These are phyloP conservation scores for Sphaerulina musiva DNA, from an alignment of 2,329 filamentous ascomycete species.

Conservation along the genomic window DNA sequence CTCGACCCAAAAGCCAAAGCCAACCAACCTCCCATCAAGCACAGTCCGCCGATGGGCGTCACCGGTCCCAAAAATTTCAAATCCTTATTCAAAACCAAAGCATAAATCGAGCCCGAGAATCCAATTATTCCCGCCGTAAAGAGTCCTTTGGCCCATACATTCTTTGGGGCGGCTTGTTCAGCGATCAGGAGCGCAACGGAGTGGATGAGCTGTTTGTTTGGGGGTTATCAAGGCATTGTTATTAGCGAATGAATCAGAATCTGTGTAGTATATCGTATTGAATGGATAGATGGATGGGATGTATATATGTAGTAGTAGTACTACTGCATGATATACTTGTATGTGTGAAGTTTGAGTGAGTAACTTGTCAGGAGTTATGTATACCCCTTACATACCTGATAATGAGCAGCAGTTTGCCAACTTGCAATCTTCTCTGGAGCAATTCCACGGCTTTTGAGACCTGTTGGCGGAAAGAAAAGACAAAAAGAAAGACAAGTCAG, in stretches of 20 bases:
- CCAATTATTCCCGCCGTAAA: slow-evolving; percentile 60
- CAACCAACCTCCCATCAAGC: slow-evolving; percentile 59
- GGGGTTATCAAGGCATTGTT: not conserved
- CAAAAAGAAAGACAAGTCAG: too few species aligned
- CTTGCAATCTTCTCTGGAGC: slow-evolving; percentile 55
- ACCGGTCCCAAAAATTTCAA: slow-evolving; percentile 58
- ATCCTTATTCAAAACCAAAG: slow-evolving; percentile 55
- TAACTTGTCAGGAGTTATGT: too few species aligned
- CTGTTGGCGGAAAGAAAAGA: not conserved
- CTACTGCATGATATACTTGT: too few species aligned
- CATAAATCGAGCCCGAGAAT: slow-evolving; percentile 61
- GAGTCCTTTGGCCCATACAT: slow-evolving; percentile 49
- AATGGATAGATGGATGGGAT: not conserved
- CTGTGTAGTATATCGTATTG: too few species aligned
- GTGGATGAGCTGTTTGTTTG: slow-evolving; percentile 52
- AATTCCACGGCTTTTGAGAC: slow-evolving; percentile 38
- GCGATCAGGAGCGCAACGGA: slow-evolving; percentile 55
- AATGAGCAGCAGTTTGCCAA: slow-evolving; percentile 61
- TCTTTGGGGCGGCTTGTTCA: slow-evolving; percentile 45
- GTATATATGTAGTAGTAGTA: not conserved
- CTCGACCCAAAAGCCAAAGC: slow-evolving; percentile 40
- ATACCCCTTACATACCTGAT: slow-evolving; percentile 46
- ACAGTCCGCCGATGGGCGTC: slow-evolving; percentile 58
- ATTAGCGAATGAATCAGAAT: not conserved
- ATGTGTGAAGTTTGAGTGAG: too few species aligned